Conservation (phyloP, 2,329 filamentous ascomycete species). For the Zymoseptoria tritici region DNA sequence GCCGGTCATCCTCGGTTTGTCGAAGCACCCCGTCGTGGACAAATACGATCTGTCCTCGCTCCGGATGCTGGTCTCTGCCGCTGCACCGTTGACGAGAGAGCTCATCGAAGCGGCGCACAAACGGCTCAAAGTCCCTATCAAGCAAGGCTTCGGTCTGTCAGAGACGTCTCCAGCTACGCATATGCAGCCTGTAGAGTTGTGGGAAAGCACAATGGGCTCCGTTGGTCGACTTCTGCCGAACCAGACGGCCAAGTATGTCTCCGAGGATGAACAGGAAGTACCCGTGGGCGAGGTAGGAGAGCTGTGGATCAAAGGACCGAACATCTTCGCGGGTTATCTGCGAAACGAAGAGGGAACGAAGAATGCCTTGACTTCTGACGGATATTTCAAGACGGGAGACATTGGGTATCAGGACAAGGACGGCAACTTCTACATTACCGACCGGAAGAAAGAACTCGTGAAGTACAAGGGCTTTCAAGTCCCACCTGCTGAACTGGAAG, state of each 20-base stretch:
- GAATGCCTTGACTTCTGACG: constrained; percentile 64
- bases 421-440: constrained; percentile 77
- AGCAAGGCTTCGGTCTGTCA: constrained; percentile 82
- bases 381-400: constrained; percentile 84
- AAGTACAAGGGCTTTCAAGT: constrained; percentile 47
- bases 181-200: constrained; percentile 58
- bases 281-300: constrained; percentile 51
- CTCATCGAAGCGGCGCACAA: constrained; percentile 67
- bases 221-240: constrained; percentile 72
- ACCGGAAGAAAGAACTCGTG: constrained; percentile 63
- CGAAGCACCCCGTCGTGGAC: constrained; percentile 66
- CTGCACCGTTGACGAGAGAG: constrained; percentile 72
- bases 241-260: constrained; percentile 71
- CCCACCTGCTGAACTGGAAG: constrained; percentile 39
- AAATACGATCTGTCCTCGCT: constrained; percentile 73
- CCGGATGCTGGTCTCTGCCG: constrained; percentile 77
- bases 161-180: constrained; percentile 41
- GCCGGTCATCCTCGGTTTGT: constrained; percentile 69
- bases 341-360: constrained; percentile 63
- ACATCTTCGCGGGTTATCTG: constrained; percentile 68
- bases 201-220: constrained; percentile 66
- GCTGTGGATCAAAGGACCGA: constrained; percentile 66
- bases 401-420: constrained; percentile 67
- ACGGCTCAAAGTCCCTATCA: constrained; percentile 67
- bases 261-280: constrained; percentile 48